phyloP scores from a whole-genome alignment of 495 filamentous ascomycete species.

The Trypethelium eluteriae region DNA sequence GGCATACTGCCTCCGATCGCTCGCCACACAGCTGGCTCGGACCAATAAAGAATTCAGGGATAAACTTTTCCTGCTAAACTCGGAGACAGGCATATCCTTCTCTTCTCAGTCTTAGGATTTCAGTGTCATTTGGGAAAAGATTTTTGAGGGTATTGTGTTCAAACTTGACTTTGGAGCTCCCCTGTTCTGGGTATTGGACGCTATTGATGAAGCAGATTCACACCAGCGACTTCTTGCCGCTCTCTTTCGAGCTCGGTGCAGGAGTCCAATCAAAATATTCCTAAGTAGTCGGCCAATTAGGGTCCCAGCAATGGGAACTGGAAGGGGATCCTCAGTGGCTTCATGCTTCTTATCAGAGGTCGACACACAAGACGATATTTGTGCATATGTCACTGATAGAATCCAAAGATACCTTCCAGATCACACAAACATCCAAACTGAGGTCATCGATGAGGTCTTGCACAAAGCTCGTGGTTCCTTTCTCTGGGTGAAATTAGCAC shows the following conservation, averaged over 20 bases:
- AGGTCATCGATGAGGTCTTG: neutral
- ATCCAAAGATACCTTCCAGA: neutral
- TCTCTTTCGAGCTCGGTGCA: neutral
- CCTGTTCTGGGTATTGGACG: constrained; percentile 1
- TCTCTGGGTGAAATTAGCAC: neutral
- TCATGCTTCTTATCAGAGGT: constrained; percentile 1
- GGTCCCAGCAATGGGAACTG: neutral
- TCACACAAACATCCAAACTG: neutral
- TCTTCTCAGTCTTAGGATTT: neutral
- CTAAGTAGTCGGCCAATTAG: neutral
- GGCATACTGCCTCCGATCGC: neutral
- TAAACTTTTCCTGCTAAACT: neutral
- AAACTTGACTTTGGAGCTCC: neutral
- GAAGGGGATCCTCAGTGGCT: neutral
- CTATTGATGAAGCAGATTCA: neutral
- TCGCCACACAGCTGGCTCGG: neutral
- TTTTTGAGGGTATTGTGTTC: neutral
- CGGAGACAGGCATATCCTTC: neutral
- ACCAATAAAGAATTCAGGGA: neutral
- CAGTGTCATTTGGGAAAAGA: neutral
- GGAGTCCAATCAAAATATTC: neutral
- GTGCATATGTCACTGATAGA: neutral
- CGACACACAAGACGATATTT: neutral
- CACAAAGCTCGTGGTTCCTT: neutral
- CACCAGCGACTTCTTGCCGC: neutral